Evolutionary conservation across 257 asterid species (phyloP).

Genomic region (Eustoma russellianum): DNA sequence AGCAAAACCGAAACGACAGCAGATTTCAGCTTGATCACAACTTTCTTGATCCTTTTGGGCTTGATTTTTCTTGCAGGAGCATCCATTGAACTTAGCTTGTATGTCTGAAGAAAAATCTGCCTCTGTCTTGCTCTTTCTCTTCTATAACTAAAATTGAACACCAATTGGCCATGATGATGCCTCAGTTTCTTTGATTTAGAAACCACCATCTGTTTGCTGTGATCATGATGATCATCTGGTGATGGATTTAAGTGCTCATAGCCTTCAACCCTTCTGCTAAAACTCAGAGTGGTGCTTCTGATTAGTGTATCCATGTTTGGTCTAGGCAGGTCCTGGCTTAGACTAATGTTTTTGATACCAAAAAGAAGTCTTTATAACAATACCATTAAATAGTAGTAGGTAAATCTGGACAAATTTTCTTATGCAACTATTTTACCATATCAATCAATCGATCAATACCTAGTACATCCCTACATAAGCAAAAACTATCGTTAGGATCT

Average conservation of each 20-base stretch:
- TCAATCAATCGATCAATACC: no score
- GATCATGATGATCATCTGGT: no score
- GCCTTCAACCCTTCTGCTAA: conserved; percentile 15
- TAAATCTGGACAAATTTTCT: no score
- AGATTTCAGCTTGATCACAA: conserved; percentile 1
- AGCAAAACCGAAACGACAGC: conserved; percentile 1
- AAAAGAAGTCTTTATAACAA: no score
- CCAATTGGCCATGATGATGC: background rate
- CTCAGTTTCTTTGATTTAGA: conserved; percentile 5
- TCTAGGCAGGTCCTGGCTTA: no score
- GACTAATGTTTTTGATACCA: no score
- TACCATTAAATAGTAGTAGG: no score
- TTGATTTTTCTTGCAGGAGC: background rate
- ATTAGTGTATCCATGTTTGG: conserved; percentile 20
- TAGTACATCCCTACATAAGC: no score
- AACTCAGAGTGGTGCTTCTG: conserved; percentile 22
- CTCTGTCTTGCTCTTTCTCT: conserved; percentile 7
- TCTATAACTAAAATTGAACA: background rate
- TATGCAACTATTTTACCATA: no score
- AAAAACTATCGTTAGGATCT: no score
- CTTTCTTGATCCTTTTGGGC: conserved; percentile 2
- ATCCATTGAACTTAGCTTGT: background rate
- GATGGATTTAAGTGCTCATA: conserved; percentile 4
- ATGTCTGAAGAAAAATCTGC: conserved; percentile 4
- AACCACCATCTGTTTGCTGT: background rate